Percentiles rank a stretch among this genome's conserved stretches.
Conservation (phyloP, 192 early-diverging fungal genomes). For the Linnemannia zychae region DNA sequence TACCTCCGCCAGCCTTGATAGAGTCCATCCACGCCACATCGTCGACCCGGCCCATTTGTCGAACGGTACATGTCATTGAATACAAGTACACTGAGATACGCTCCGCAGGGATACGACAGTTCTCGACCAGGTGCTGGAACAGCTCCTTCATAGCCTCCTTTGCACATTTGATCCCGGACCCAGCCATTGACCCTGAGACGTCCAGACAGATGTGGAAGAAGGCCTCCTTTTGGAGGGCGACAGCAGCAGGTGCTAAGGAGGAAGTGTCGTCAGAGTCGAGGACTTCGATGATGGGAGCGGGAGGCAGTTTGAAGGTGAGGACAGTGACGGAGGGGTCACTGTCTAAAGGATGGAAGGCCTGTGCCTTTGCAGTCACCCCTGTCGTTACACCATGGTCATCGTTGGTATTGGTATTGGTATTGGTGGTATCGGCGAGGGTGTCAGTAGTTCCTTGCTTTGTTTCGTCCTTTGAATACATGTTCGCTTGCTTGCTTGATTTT, state of each 20-base stretch:
- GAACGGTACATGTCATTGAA: slow-evolving; percentile 24
- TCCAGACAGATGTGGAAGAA: slow-evolving; percentile 53
- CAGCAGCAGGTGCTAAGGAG: neutral
- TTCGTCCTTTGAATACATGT: neutral
- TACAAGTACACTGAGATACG: slow-evolving; percentile 53
- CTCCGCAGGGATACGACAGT: slow-evolving; percentile 4
- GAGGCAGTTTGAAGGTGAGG: slow-evolving; percentile 25
- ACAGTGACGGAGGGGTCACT: slow-evolving; percentile 20
- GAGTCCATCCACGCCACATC: slow-evolving; percentile 34
- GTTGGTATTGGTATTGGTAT: neutral
- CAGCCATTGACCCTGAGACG: slow-evolving; percentile 58
- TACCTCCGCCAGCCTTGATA: slow-evolving; percentile 50
- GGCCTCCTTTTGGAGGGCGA: slow-evolving; percentile 15
- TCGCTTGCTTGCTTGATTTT: neutral
- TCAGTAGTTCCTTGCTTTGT: neutral
- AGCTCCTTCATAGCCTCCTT: slow-evolving; percentile 49
- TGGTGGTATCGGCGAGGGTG: neutral
- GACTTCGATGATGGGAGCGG: neutral
- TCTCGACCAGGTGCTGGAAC: slow-evolving; percentile 37
- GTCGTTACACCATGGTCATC: neutral
- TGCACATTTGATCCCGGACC: slow-evolving; percentile 48
- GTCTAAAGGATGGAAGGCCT: slow-evolving; percentile 50
- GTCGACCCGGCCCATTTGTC: slow-evolving; percentile 24
- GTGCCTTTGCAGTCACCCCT: slow-evolving; percentile 2
- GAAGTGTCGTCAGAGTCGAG: neutral